phyloP scores from a whole-genome alignment of 208 protist genomes.

The Blastocrithidia nonstop region DNA sequence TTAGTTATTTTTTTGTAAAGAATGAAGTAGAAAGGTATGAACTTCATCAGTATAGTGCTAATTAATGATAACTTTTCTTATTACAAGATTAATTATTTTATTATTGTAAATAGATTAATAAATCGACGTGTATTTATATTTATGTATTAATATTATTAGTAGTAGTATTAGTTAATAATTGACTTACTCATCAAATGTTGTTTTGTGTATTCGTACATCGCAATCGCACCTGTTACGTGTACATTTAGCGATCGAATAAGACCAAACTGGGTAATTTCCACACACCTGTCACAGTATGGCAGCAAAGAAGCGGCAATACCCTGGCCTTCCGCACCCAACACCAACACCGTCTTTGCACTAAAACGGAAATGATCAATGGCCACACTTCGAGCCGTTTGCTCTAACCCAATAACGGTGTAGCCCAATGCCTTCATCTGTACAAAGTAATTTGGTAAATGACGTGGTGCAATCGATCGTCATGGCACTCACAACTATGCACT shows the following conservation, averaged over 20 bases:
- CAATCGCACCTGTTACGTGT: conserved; percentile 79
- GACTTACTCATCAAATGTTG: conserved; percentile 82
- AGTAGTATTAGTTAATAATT: no score
- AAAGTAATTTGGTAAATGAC: conserved; percentile 45
- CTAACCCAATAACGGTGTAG: conserved; percentile 81
- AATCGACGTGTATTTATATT: no score
- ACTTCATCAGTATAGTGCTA: no score
- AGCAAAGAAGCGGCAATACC: conserved; percentile 74
- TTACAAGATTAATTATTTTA: no score
- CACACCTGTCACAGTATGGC: conserved; percentile 67
- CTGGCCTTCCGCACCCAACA: conserved; percentile 79
- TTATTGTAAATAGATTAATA: no score
- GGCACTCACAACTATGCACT: conserved; percentile 85
- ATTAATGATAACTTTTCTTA: no score
- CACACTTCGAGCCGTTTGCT: conserved; percentile 78
- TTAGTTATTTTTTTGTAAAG: not conserved
- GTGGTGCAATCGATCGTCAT: conserved; percentile 41
- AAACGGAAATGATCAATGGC: conserved; percentile 56
- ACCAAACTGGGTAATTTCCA: conserved; percentile 87
- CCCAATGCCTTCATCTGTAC: conserved; percentile 31
- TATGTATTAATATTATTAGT: no score
- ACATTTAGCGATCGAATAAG: conserved; percentile 86
- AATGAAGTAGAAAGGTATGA: no score
- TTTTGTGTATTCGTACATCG: conserved; percentile 85
- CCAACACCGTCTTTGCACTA: conserved; percentile 42